Evolutionary conservation across 352 stramenopile genomes (phyloP).

Genomic region (Pythium myriotylum): DNA sequence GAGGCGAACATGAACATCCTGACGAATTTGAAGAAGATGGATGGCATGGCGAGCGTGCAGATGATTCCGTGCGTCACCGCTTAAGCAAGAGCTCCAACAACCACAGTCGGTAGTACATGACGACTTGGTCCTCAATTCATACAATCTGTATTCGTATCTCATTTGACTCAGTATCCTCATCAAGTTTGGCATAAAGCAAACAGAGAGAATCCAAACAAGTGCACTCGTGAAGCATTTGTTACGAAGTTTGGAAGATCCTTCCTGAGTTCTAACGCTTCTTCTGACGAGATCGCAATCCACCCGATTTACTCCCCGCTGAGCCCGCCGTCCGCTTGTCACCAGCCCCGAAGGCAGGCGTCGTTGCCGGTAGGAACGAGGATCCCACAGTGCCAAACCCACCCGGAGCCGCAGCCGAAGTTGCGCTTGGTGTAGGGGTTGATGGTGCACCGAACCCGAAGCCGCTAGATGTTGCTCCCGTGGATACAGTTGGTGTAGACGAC

Average conservation of each 20-base stretch:
- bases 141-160: constrained; percentile 15
- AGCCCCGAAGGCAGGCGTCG: constrained; percentile 18
- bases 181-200: background rate
- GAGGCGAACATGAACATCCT: constrained; percentile 71
- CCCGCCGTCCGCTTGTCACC: constrained; percentile 36
- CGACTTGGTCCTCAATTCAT: constrained; percentile 18
- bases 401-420: constrained; percentile 14
- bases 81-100: constrained; percentile 7
- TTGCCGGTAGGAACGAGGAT: constrained; percentile 50
- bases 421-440: constrained; percentile 30
- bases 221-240: no score
- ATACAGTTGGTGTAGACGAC: constrained; percentile 16
- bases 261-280: constrained; percentile 44
- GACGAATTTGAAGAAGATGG: constrained; percentile 60
- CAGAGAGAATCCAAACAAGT: no score
- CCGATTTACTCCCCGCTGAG: constrained; percentile 19
- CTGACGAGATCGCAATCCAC: constrained; percentile 34
- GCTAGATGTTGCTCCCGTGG: constrained; percentile 18
- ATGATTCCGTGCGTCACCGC: constrained; percentile 60
- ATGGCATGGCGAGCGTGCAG: constrained; percentile 65
- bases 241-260: no score
- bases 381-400: constrained; percentile 48
- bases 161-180: background rate
- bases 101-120: background rate
- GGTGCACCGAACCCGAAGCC: constrained; percentile 32